phyloP scores from a whole-genome alignment of 495 filamentous ascomycete species.

The Neurospora sp. region DNA sequence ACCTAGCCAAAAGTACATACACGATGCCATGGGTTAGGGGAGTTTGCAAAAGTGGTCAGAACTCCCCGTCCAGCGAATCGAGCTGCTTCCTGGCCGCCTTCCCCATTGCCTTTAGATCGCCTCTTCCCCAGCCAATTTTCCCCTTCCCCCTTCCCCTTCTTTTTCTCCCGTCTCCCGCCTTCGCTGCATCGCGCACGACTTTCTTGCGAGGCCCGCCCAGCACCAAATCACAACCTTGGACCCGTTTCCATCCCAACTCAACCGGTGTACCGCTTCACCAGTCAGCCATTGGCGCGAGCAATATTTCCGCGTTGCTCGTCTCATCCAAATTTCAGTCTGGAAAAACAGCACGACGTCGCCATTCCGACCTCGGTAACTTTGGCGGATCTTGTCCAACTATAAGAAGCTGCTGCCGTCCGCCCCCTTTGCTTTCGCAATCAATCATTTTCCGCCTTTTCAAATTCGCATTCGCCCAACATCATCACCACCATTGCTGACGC shows the following conservation, averaged over 20 bases:
- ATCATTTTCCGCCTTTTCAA: neutral
- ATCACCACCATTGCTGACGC: neutral
- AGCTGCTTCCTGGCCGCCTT: neutral
- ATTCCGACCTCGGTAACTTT: neutral
- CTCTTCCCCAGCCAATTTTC: slow-evolving; percentile 21
- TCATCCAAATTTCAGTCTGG: neutral
- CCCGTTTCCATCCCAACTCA: neutral
- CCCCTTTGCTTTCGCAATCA: neutral
- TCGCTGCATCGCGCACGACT: slow-evolving; percentile 1
- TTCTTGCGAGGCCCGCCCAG: neutral
- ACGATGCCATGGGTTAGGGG: slow-evolving; percentile 8
- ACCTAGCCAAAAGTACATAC: neutral
- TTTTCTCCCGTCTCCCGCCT: slow-evolving; percentile 6
- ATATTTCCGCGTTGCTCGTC: neutral
- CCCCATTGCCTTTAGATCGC: slow-evolving; percentile 15
- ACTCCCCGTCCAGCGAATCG: neutral
- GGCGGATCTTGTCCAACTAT: neutral
- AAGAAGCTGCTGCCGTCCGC: neutral
- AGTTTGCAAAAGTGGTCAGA: slow-evolving; percentile 4
- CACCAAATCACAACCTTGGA: neutral
- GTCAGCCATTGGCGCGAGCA: neutral
- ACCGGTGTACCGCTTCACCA: neutral
- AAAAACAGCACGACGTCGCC: neutral
- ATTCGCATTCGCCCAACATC: neutral
- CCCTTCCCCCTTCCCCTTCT: slow-evolving; percentile 14